Conservation (phyloP, 1,284 basidiomycete genomes). For the Trichosporon ovoides region DNA sequence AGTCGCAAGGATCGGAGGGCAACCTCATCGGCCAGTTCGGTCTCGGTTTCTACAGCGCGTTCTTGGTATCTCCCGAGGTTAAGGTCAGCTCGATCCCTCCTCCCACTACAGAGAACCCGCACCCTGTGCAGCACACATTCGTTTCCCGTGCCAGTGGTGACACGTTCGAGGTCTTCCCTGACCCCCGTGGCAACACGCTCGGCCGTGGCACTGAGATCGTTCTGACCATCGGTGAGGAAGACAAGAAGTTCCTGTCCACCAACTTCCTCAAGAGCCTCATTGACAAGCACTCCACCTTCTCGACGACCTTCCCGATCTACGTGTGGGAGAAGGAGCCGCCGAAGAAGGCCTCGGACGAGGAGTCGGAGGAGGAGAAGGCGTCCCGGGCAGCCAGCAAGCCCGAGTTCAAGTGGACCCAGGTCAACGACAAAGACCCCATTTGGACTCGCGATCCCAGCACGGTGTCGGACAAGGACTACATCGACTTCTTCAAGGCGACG, state of each 20-base stretch:
- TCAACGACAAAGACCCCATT: constrained; percentile 81
- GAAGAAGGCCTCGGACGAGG: constrained; percentile 53
- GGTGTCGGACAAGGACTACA: constrained; percentile 73
- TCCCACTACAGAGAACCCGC: constrained; percentile 60
- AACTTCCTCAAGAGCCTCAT: constrained; percentile 65
- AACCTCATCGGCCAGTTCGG: constrained; percentile 88
- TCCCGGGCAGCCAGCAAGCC: constrained; percentile 31
- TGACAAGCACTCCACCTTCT: constrained; percentile 83
- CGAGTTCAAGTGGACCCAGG: constrained; percentile 62
- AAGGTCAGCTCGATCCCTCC: constrained; percentile 57
- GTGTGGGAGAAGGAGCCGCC: constrained; percentile 56
- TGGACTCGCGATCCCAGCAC: constrained; percentile 86
- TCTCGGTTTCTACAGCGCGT: constrained; percentile 66
- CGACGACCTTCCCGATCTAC: constrained; percentile 86
- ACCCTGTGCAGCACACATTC: constrained; percentile 75
- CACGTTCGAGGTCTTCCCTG: constrained; percentile 76
- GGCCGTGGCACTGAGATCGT: constrained; percentile 86
- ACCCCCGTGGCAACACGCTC: constrained; percentile 83
- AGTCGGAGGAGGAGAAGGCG: constrained; percentile 52
- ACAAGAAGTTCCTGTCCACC: constrained; percentile 66
- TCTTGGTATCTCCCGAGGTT: constrained; percentile 85
- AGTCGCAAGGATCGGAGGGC: constrained; percentile 50
- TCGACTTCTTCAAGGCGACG: constrained; percentile 71
- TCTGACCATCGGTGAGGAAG: constrained; percentile 56
- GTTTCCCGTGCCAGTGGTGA: constrained; percentile 75